Evolutionary conservation across 352 stramenopile genomes (phyloP).

Genomic region (Blastocystis sp.): DNA sequence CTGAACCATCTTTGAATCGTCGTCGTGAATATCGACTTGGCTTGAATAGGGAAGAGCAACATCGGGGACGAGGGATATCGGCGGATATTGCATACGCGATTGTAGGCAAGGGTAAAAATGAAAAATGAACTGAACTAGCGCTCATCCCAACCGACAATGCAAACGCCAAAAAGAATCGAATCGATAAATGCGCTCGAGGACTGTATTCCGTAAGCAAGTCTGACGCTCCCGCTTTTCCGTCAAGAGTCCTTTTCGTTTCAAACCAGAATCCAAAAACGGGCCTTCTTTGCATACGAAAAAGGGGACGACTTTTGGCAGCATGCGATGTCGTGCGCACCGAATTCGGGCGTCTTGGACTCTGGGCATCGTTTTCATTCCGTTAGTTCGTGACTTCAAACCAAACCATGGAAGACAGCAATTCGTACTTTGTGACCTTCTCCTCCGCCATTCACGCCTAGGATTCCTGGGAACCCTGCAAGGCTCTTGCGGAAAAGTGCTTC

Average conservation of each 20-base stretch:
- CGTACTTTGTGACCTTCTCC: slow-evolving; percentile 5
- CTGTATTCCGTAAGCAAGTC: too few species aligned
- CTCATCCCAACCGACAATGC: too few species aligned
- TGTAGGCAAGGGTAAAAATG: neutral
- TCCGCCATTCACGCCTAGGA: neutral
- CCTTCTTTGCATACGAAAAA: neutral
- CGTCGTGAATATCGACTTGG: neutral
- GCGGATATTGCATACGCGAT: slow-evolving; percentile 27
- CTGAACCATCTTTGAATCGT: neutral
- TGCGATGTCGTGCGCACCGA: too few species aligned
- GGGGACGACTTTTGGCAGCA: neutral
- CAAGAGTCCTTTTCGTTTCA: neutral
- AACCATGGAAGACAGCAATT: slow-evolving; percentile 38
- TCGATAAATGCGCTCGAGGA: too few species aligned
- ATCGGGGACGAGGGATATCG: slow-evolving; percentile 35
- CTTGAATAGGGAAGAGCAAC: slow-evolving; percentile 41
- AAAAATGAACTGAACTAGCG: too few species aligned
- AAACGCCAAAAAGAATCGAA: too few species aligned
- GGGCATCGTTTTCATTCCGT: neutral
- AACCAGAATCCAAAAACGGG: neutral
- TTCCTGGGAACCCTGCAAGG: slow-evolving; percentile 62
- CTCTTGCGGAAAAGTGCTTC: slow-evolving; percentile 69
- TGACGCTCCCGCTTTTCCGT: too few species aligned
- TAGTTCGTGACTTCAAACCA: neutral
- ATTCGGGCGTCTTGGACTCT: too few species aligned